Conservation (phyloP, 768 basidiomycete species). For the Lepiota brunneoincarnata region DNA sequence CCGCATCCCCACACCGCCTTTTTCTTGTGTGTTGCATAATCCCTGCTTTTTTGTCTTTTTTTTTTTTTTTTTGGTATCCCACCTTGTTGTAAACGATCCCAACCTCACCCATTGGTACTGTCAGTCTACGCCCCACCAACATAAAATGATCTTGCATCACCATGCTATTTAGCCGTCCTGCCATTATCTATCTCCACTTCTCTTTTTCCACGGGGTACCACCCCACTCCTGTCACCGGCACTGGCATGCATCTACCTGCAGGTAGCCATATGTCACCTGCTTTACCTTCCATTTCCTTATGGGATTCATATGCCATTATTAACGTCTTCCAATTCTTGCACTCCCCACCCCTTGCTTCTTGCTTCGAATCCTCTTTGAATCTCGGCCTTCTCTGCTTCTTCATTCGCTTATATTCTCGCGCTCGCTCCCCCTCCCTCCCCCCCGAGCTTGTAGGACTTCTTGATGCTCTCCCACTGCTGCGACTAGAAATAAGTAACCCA, state of each 20-base stretch:
- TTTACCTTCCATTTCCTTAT: constrained; percentile 6
- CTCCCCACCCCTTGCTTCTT: constrained; percentile 6
- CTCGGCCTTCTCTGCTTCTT: neutral
- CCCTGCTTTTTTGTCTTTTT: neutral
- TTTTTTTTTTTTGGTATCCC: constrained; percentile 9
- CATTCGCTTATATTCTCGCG: constrained; percentile 5
- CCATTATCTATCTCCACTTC: constrained; percentile 5
- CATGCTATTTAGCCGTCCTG: neutral
- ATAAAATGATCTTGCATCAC: neutral
- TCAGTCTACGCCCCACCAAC: neutral
- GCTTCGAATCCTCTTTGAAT: constrained; percentile 6
- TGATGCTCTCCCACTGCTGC: neutral
- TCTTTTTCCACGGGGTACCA: neutral
- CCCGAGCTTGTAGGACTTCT: constrained; percentile 8
- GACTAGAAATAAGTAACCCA: neutral
- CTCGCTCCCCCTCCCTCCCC: neutral
- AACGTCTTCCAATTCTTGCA: neutral
- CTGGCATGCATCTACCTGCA: constrained; percentile 11
- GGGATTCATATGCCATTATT: constrained; percentile 10
- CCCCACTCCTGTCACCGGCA: neutral
- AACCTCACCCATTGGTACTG: neutral
- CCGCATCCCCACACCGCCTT: neutral
- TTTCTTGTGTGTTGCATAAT: constrained; percentile 12
- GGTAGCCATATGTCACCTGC: constrained; percentile 7
- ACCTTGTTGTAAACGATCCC: constrained; percentile 7